Base-by-base conservation (phyloP, 257 asterid species). In the Gentiana dahurica region DNA sequence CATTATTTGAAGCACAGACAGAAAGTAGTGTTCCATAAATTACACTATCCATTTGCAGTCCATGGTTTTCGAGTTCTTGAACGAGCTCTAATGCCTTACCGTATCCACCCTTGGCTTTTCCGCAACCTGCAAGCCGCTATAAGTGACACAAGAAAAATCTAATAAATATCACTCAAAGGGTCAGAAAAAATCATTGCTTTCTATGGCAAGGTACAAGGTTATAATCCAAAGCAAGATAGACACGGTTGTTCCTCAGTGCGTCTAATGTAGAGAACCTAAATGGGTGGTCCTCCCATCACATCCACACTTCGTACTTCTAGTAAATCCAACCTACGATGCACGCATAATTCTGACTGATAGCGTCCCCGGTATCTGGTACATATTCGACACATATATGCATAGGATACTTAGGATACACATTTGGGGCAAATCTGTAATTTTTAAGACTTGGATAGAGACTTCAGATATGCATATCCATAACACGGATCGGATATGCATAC, bases 71-170 rank as follows among this genome's bases (percentile, higher is more conserved):
- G 62, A 91, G 75, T 80, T 91, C 95, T 56, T 58, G 81, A 68
- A 91, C 85, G 78, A 91, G 78, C 65, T 85, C 95, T 68, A 79
- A 60, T 53, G 98, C 96, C 74, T 81, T 87, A 53, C 72, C 48
- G 71, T 79, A 91, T 54, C 98, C 95, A 55, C 68, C 89, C 59
- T 77, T 85, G 58, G 63, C 77, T 77, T 83, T 91, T 61, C 81
- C 68, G 63, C 98, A 91, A 53, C 98, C 96, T 71, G 66, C 81
- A 54, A 91, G 98, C 64, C 87, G 82, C 98, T 91, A 64, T 68
- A 57, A 68, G 67, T 59, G 55, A 62, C 67, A 76, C 59, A 71
- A 66, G 24, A 15, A 15, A 15, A 15, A 15, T 15, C 24, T 44
- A 60, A 13, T 45, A 56, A 54, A 54, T 24, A 33, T 54, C 9